These are phyloP conservation scores for Cardamine resedifolia DNA, from an alignment of 345 rosid genomes.

Conservation along the genomic window DNA sequence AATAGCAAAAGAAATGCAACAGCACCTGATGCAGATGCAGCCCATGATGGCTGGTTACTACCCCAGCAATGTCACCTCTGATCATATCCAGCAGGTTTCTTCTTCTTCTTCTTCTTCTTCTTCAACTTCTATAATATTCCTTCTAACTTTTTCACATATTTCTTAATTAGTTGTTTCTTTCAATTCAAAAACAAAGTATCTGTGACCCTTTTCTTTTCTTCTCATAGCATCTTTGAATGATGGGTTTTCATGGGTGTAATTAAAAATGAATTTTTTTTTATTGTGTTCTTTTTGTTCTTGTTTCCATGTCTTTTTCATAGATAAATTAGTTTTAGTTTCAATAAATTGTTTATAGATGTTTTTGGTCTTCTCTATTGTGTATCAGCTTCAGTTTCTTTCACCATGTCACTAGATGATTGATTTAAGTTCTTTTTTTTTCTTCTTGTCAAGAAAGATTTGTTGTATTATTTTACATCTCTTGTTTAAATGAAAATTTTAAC, in stretches of 20 bases:
- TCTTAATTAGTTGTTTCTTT: slow-evolving; percentile 10
- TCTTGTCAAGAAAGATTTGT: not conserved
- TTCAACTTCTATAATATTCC: slow-evolving; percentile 2
- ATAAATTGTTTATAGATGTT: not conserved
- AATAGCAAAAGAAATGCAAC: slow-evolving; percentile 78
- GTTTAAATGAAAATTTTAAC: not conserved
- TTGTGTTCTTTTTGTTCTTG: slow-evolving; percentile 5
- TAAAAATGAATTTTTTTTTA: not conserved
- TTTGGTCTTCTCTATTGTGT: slow-evolving; percentile 13
- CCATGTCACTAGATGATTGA: not conserved
- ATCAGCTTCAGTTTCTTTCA: slow-evolving; percentile 5
- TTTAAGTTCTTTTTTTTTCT: not conserved
- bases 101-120: not conserved
- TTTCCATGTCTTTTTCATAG: not conserved
- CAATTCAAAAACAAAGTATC: not conserved
- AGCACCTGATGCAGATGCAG: slow-evolving; percentile 99
- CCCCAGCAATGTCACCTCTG: slow-evolving; percentile 99
- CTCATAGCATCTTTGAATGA: slow-evolving; percentile 1
- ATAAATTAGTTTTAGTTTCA: slow-evolving; percentile 4
- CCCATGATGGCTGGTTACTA: slow-evolving; percentile 99
- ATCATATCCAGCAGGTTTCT: slow-evolving; percentile 98
- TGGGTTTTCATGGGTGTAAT: not conserved
- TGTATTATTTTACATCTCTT: not conserved
- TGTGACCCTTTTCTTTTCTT: not conserved
- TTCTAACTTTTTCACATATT: not conserved